Evolutionary conservation across 169 alveolate species (phyloP).

Genomic region (Cryptosporidium meleagridis): DNA sequence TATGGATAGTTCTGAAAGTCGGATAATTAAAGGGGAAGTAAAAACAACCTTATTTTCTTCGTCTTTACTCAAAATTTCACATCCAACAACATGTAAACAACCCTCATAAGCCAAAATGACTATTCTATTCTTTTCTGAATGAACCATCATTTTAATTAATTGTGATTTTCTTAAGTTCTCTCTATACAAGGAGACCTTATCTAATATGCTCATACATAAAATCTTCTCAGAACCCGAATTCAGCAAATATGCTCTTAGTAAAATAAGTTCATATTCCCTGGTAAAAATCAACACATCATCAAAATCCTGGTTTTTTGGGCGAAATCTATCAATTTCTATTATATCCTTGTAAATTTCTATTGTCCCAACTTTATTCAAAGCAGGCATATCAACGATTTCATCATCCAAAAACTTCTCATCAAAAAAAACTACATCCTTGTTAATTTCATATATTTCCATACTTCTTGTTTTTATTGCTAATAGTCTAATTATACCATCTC

Average conservation of each 20-base stretch:
- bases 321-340: constrained; percentile 38
- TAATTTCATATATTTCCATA: constrained; percentile 37
- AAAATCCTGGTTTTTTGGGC: constrained; percentile 41
- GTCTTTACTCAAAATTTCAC: constrained; percentile 1
- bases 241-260: constrained; percentile 34
- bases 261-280: constrained; percentile 14
- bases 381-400: constrained; percentile 14
- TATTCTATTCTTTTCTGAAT: constrained; percentile 44
- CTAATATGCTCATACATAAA: constrained; percentile 28
- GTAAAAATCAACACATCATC: constrained; percentile 56
- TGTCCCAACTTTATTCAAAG: constrained; percentile 48
- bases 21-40: constrained; percentile 30
- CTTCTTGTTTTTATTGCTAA: constrained; percentile 40
- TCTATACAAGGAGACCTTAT: constrained; percentile 10
- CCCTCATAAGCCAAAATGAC: constrained; percentile 60
- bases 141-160: constrained; percentile 34
- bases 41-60: constrained; percentile 5
- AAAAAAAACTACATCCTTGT: neutral
- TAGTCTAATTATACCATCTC: constrained; percentile 56
- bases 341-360: constrained; percentile 28
- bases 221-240: constrained; percentile 14
- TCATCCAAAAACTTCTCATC: neutral
- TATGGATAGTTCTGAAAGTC: constrained; percentile 39
- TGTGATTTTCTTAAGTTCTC: constrained; percentile 60
- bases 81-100: constrained; percentile 51